Percentiles rank a stretch among this genome's conserved stretches.
These are phyloP conservation scores for Tinospora cordifolia DNA, from an alignment of 164 flowering plant genomes.

Conservation along the genomic window DNA sequence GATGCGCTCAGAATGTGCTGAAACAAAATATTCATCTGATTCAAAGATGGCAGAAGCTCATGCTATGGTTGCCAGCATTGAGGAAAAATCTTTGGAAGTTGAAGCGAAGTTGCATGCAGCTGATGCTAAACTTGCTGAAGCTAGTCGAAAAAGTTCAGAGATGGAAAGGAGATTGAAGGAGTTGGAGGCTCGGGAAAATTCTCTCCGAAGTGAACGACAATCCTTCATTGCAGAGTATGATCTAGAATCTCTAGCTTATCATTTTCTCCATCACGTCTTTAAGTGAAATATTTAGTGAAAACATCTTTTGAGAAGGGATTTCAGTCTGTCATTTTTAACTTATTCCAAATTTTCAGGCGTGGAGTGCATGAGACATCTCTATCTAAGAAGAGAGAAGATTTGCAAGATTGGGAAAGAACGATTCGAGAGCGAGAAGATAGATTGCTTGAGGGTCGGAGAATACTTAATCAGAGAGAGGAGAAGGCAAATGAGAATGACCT, in stretches of 20 bases:
- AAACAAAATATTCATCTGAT: constrained; percentile 45
- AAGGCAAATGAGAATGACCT: constrained; percentile 52
- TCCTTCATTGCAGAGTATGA: constrained; percentile 70
- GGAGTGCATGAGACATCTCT: constrained; percentile 54
- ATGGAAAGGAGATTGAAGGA: constrained; percentile 68
- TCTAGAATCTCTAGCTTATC: not conserved
- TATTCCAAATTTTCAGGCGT: constrained; percentile 36
- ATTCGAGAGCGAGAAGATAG: constrained; percentile 64
- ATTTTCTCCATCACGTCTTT: not conserved
- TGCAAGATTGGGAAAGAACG: constrained; percentile 73
- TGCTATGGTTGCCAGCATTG: constrained; percentile 40
- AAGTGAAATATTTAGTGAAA: not conserved
- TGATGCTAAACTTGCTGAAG: constrained; percentile 79
- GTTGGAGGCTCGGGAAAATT: constrained; percentile 65
- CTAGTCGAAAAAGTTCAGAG: constrained; percentile 58
- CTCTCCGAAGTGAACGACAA: constrained; percentile 48
- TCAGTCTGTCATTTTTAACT: not conserved
- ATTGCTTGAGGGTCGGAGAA: constrained; percentile 45
- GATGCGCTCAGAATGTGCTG: constrained; percentile 44
- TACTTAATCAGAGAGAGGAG: constrained; percentile 57
- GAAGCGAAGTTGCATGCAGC: constrained; percentile 61
- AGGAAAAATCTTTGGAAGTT: constrained; percentile 58
- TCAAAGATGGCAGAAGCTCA: constrained; percentile 54
- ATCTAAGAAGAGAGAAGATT: constrained; percentile 57
- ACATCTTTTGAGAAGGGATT: not conserved